These are phyloP conservation scores for Ceratobasidium papillatum DNA, from an alignment of 1,284 basidiomycete genomes.

Conservation along the genomic window DNA sequence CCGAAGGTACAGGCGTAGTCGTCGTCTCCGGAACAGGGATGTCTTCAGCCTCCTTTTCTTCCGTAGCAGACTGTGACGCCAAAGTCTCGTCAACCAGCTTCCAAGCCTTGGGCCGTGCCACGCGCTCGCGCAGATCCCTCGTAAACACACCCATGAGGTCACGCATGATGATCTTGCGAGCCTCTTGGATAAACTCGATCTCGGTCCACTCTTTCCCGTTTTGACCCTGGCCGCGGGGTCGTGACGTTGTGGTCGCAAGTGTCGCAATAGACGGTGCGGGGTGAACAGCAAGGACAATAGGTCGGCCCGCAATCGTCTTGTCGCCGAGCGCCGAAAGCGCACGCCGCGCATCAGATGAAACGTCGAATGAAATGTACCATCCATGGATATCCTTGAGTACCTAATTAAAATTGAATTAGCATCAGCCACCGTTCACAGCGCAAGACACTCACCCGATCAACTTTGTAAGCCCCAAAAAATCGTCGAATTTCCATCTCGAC, in stretches of 20 bases:
- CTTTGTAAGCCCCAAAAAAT: constrained; percentile 63
- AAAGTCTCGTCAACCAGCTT: constrained; percentile 60
- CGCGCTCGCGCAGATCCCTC: constrained; percentile 73
- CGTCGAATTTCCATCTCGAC: constrained; percentile 38
- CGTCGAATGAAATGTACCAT: constrained; percentile 75
- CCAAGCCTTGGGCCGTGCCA: constrained; percentile 67
- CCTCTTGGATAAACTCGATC: constrained; percentile 53
- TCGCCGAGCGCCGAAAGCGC: constrained; percentile 34
- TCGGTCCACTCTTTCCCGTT: constrained; percentile 60
- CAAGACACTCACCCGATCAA: constrained; percentile 65
- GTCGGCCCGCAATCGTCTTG: constrained; percentile 60
- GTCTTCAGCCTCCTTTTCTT: constrained; percentile 52
- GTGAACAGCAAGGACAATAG: constrained; percentile 66
- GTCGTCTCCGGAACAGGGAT: constrained; percentile 50
- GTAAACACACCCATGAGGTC: constrained; percentile 70
- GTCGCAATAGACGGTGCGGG: constrained; percentile 54
- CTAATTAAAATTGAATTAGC: constrained; percentile 53
- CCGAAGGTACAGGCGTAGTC: constrained; percentile 5
- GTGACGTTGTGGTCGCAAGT: constrained; percentile 30
- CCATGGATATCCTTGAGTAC: constrained; percentile 70
- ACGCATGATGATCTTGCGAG: constrained; percentile 67
- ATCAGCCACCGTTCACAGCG: constrained; percentile 1
- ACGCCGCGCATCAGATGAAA: constrained; percentile 65
- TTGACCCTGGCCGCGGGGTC: constrained; percentile 25
- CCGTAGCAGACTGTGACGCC: constrained; percentile 49